A percentile compares a stretch with the other conserved stretches of the same genome.
Evolutionary conservation across 257 asterid genomes (phyloP).

Genomic region (Ehretia macrophylla): DNA sequence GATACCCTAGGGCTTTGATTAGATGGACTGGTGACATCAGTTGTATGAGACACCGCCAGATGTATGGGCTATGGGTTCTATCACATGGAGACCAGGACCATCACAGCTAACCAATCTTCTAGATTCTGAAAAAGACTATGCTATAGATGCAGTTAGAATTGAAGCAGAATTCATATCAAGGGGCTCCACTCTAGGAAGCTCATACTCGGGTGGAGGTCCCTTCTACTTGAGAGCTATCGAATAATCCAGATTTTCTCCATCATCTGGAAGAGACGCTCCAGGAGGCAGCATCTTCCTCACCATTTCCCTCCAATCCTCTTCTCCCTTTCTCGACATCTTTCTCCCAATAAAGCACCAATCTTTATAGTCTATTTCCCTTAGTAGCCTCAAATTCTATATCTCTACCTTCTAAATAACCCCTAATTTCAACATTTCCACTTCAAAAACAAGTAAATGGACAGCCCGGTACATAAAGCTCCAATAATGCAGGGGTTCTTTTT

Average conservation of each 20-base stretch:
- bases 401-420: conserved; percentile 8
- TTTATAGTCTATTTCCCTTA: conserved; percentile 11
- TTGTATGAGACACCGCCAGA: conserved; percentile 57
- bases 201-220: conserved; percentile 71
- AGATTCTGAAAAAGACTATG: conserved; percentile 67
- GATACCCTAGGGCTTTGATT: conserved; percentile 41
- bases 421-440: conserved; percentile 14
- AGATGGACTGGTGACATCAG: conserved; percentile 33
- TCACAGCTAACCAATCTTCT: conserved; percentile 41
- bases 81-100: conserved; percentile 33
- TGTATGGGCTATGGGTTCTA: conserved; percentile 75
- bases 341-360: conserved; percentile 19
- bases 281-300: conserved; percentile 90
- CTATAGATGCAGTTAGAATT: conserved; percentile 47
- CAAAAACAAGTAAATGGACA: background rate
- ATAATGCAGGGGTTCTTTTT: background rate
- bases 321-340: conserved; percentile 47
- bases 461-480: too few species aligned
- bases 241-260: conserved; percentile 64
- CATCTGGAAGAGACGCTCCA: conserved; percentile 80
- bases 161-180: conserved; percentile 46
- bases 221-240: conserved; percentile 79
- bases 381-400: conserved; percentile 16
- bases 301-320: conserved; percentile 74
- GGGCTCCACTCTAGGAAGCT: conserved; percentile 68